Base-by-base conservation (phyloP, 768 basidiomycete species). In the Mrakia hoshinonis region DNA sequence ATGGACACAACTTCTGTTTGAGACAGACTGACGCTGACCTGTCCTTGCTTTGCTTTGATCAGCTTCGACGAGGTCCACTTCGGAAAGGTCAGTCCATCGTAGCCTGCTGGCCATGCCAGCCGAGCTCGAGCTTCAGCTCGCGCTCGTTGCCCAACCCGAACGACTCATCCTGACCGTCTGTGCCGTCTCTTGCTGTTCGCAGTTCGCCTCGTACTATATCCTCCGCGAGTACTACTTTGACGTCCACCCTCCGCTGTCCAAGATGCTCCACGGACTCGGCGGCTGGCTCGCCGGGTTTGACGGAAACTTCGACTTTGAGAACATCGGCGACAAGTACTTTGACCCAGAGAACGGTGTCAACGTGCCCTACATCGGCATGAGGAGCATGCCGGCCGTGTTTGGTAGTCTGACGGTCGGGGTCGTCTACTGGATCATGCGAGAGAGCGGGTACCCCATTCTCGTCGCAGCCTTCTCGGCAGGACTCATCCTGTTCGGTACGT, bases 31-130 rank as follows among this genome's bases (percentile, higher is more conserved):
- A n/a, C n/a, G n/a, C n/a, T 4, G 43, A 20, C 1, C 38, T 26
- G 43, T 12, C 61, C 38, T 18, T 29, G 1, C 31, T 73, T 36
- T 47, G 1, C 65, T 63, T 15, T 15, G 15, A 6, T 47, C 75
- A 94, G 92, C 61, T 97, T 97, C 78, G 94, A 97, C 78, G 94
- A 98, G 81, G 95, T 97, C 15, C 95, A 98, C 78, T 98, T 98
- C 78, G 95, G 95, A 73, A 96, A 97, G 51, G 70, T 72, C 1
- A 13, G 63, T 36, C 38, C 10, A 36, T n/a, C 48, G n/a, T 26
- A 24, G 67, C 51, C 55, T n/a, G 47, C 46, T 2, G 47, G 34
- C 51, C 0, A n/a, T 5, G 51, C 22, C 46, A 4, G 18, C 6
- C 47, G 4, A 61, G 10, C 20, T 49, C n/a, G 24, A 34, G 7